Conservation (phyloP, 768 basidiomycete species). For the Boletus vinaceobasis region DNA sequence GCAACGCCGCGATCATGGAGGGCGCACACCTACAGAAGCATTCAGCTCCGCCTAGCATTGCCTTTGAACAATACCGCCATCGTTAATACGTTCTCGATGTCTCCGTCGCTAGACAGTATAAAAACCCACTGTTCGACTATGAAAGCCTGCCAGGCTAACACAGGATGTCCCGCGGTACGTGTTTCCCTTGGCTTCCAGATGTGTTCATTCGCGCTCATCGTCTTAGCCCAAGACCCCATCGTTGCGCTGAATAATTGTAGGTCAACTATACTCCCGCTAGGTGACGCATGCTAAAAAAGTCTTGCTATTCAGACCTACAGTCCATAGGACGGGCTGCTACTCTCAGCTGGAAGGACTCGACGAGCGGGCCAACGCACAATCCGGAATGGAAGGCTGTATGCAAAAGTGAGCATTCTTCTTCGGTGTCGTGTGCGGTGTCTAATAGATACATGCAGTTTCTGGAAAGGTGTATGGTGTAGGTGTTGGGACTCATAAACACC, state of each 20-base stretch:
- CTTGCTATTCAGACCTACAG: slow-evolving; percentile 48
- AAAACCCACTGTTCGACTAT: slow-evolving; percentile 20
- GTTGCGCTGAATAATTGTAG: slow-evolving; percentile 42
- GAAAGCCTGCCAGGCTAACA: slow-evolving; percentile 11
- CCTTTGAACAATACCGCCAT: slow-evolving; percentile 24
- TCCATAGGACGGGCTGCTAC: slow-evolving; percentile 37
- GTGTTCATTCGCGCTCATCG: slow-evolving; percentile 11
- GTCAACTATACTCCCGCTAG: slow-evolving; percentile 6
- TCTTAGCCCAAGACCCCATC: slow-evolving; percentile 26
- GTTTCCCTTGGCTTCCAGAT: not conserved
- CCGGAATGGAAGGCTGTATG: slow-evolving; percentile 57
- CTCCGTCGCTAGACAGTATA: slow-evolving; percentile 26
- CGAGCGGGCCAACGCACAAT: slow-evolving; percentile 41
- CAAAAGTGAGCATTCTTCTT: slow-evolving; percentile 44
- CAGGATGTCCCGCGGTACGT: slow-evolving; percentile 23
- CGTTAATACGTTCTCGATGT: slow-evolving; percentile 20
- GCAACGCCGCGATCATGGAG: slow-evolving; percentile 30
- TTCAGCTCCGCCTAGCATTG: slow-evolving; percentile 29
- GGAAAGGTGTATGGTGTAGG: slow-evolving; percentile 49
- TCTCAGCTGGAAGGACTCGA: slow-evolving; percentile 54
- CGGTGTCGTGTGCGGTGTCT: slow-evolving; percentile 10
- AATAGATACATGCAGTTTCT: slow-evolving; percentile 40
- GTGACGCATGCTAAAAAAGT: not conserved
- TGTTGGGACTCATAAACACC: slow-evolving; percentile 47
- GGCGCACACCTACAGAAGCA: slow-evolving; percentile 19